A percentile compares a stretch with the other conserved stretches of the same genome.
Evolutionary conservation across 1,284 basidiomycete genomes (phyloP).

Genomic region (Pseudozyma hubeiensis): DNA sequence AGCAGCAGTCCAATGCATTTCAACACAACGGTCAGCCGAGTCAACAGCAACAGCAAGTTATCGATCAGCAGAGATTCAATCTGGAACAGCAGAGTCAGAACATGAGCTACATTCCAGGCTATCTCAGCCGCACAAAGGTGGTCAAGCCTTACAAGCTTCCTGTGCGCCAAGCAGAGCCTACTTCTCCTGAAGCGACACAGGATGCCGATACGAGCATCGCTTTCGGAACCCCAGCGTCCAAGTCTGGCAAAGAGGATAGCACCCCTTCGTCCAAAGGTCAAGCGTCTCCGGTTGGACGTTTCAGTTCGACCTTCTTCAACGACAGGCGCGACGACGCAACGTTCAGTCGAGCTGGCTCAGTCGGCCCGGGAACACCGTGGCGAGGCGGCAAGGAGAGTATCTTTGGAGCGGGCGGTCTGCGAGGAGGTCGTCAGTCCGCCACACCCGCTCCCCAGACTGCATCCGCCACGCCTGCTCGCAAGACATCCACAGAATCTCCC

Average conservation of each 20-base stretch:
- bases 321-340: conserved; percentile 41
- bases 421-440: conserved; percentile 46
- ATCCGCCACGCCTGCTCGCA: conserved; percentile 33
- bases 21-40: conserved; percentile 28
- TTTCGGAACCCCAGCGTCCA: conserved; percentile 54
- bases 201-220: conserved; percentile 44
- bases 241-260: conserved; percentile 46
- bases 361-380: conserved; percentile 38
- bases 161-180: conserved; percentile 43
- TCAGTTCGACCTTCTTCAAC: conserved; percentile 61
- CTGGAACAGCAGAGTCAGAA: conserved; percentile 46
- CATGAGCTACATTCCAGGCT: conserved; percentile 54
- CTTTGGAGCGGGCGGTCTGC: conserved; percentile 58
- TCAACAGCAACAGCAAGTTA: conserved; percentile 35
- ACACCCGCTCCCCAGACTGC: conserved; percentile 32
- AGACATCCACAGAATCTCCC: conserved; percentile 34
- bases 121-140: conserved; percentile 46
- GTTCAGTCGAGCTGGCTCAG: conserved; percentile 29
- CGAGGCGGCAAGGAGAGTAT: conserved; percentile 54
- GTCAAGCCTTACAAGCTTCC: conserved; percentile 52
- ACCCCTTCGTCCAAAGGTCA: conserved; percentile 37
- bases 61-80: conserved; percentile 40
- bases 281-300: conserved; percentile 47
- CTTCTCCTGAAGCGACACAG: conserved; percentile 39
- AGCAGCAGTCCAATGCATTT: conserved; percentile 12